These are phyloP conservation scores for Globisporangium cederbergense DNA, from an alignment of 352 stramenopile species.

Conservation along the genomic window DNA sequence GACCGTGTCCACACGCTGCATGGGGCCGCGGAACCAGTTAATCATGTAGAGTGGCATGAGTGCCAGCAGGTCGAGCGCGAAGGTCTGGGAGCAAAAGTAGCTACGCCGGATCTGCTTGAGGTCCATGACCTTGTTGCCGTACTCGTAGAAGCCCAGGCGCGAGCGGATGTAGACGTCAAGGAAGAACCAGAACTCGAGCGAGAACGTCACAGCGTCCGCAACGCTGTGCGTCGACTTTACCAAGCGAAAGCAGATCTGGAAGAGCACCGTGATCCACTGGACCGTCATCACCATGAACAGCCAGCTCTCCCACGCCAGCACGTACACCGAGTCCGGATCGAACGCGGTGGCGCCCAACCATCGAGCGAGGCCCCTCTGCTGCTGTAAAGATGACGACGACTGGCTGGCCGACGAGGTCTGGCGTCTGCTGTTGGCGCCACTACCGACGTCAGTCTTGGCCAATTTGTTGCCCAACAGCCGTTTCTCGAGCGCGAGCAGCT, in stretches of 20 bases:
- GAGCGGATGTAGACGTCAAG: slow-evolving; percentile 36
- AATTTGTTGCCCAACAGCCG: slow-evolving; percentile 25
- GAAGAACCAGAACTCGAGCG: slow-evolving; percentile 38
- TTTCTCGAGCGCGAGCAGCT: slow-evolving; percentile 22
- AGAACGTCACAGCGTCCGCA: slow-evolving; percentile 22
- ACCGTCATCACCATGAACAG: slow-evolving; percentile 37
- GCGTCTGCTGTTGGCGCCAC: not conserved
- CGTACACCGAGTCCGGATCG: slow-evolving; percentile 30
- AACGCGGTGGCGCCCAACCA: slow-evolving; percentile 12
- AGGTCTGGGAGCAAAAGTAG: slow-evolving; percentile 31
- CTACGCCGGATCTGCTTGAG: slow-evolving; percentile 20
- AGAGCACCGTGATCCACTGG: slow-evolving; percentile 34
- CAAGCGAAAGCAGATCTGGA: slow-evolving; percentile 35
- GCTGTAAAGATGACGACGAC: not conserved
- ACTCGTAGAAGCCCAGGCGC: slow-evolving; percentile 38
- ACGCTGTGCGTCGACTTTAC: slow-evolving; percentile 15
- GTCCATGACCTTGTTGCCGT: slow-evolving; percentile 54
- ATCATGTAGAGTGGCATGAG: slow-evolving; percentile 31
- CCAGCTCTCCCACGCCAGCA: slow-evolving; percentile 31
- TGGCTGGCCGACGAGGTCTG: not conserved
- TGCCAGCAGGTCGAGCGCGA: slow-evolving; percentile 34
- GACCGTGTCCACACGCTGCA: slow-evolving; percentile 26
- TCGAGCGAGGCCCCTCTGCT: not conserved
- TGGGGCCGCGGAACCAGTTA: slow-evolving; percentile 25
- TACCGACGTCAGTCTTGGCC: slow-evolving; percentile 15